Conservation (phyloP, 2,329 filamentous ascomycete genomes). For the Aureobasidium namibiae region DNA sequence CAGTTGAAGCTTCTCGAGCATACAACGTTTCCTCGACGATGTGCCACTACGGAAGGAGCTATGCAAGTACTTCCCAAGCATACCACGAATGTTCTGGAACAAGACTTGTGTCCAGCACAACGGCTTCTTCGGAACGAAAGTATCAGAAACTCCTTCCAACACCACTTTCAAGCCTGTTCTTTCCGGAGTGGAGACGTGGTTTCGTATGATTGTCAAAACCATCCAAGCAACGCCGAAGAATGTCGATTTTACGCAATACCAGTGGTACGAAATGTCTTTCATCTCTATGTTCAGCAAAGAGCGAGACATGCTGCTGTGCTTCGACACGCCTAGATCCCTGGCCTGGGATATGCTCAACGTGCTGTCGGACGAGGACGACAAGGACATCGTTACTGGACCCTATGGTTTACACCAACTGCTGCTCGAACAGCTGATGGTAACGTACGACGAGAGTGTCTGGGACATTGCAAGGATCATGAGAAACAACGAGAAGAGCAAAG, state of each 20-base stretch:
- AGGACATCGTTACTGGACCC: neutral
- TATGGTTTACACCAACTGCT: neutral
- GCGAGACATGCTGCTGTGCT: neutral
- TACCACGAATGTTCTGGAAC: slow-evolving; percentile 2
- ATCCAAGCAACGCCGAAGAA: neutral
- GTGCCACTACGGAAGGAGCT: neutral
- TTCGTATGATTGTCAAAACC: slow-evolving; percentile 1
- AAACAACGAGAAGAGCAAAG: neutral
- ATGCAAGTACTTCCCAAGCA: neutral
- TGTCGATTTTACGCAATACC: neutral
- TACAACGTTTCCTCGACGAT: neutral
- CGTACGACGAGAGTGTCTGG: neutral
- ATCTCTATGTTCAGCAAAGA: neutral
- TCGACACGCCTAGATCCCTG: neutral
- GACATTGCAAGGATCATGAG: neutral
- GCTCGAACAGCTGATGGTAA: neutral
- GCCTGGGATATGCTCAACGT: neutral
- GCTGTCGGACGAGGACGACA: neutral
- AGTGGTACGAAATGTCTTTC: slow-evolving; percentile 2
- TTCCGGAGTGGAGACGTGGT: neutral
- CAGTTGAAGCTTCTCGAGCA: neutral
- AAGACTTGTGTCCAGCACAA: slow-evolving; percentile 1
- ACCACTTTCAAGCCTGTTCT: too few relatives aligned
- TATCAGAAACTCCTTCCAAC: neutral
- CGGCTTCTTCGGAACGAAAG: slow-evolving; percentile 6